Evolutionary conservation across 768 basidiomycete species (phyloP).

Genomic region (Hygrophoropsis aurantiaca): DNA sequence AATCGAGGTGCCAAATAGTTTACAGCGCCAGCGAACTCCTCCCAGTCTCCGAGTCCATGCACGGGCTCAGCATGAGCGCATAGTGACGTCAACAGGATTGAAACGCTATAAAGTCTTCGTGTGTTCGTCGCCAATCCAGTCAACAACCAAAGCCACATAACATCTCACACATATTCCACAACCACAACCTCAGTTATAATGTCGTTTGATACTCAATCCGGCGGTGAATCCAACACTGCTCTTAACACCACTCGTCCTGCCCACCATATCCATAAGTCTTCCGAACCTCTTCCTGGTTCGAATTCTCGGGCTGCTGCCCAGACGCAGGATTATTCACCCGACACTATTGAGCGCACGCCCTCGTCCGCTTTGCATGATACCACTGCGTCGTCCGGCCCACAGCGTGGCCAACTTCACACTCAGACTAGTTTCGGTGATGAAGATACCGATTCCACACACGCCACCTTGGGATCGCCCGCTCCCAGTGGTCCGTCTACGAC

Average conservation of each 20-base stretch:
- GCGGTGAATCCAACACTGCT: constrained; percentile 6
- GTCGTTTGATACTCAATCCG: constrained; percentile 9
- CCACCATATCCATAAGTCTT: constrained; percentile 47
- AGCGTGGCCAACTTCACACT: no score
- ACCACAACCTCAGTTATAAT: neutral
- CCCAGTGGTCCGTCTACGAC: neutral
- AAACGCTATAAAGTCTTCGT: no score
- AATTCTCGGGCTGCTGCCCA: constrained; percentile 23
- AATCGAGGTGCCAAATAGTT: no score
- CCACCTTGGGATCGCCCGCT: neutral
- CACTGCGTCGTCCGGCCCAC: neutral
- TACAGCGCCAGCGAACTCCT: no score
- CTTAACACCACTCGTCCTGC: constrained; percentile 21
- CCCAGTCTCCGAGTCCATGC: no score
- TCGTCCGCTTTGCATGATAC: constrained; percentile 5
- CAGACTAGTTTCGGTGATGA: constrained; percentile 14
- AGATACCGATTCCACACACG: neutral
- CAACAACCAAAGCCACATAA: neutral
- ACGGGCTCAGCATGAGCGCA: no score
- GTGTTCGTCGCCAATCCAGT: neutral
- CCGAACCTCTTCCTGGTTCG: constrained; percentile 49
- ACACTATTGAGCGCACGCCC: constrained; percentile 35
- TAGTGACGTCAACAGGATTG: no score
- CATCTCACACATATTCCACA: neutral
- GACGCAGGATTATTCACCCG: constrained; percentile 37